Evolutionary conservation across 208 protist genomes (phyloP), one percentile per base, ranked within the genome.

Genomic region (Strigomonas culicis): DNA sequence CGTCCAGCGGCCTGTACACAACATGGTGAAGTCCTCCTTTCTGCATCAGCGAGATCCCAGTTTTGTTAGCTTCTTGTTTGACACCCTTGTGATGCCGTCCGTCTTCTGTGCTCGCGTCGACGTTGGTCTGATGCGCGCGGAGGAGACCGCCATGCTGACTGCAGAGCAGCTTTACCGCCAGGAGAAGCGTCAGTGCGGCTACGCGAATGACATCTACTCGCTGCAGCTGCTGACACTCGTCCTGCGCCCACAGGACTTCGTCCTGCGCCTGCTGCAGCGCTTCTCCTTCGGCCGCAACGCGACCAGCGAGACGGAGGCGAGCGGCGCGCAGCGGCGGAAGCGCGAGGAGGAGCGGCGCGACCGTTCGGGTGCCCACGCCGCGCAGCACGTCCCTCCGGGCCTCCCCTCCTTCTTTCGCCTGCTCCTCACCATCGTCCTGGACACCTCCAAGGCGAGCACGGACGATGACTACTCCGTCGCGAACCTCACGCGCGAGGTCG

Each of bases 11-110:
- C 66, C 66, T 19, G 50, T 78, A 17, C 62, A 25, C 34, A 60
- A 44, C 15, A 44, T 44, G 39, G 39, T 44, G 11, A 44, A 44
- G 39, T 44, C 39, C 8, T 44, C 39, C 39, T 44, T 44, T 19
- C 11, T 44, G 8, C 39, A 44, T 19, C 39, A 44, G 13, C 39
- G 19, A 15, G 13, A 17, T 2, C 39, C 39, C 1, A 15, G 39
- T 15, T 44, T 44, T 44, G 39, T 44, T 19, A 19, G 39, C 22
- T 62, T 80, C 41, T 78, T 82, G 56, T 63, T 95, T 31, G 86
- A 92, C 61, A 41, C 78, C 1, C 70, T 84, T 28, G 74, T 92
- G 46, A 90, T 93, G 89, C 89, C 86, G 13, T 75, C 81, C 34
- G 89, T 93, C 59, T 60, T 95, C 30, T 41, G 72, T 0, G 65